Evolutionary conservation across 805 yeast species (phyloP), one percentile per base, ranked within the genome.

Genomic region (Metschnikowia proteae): DNA sequence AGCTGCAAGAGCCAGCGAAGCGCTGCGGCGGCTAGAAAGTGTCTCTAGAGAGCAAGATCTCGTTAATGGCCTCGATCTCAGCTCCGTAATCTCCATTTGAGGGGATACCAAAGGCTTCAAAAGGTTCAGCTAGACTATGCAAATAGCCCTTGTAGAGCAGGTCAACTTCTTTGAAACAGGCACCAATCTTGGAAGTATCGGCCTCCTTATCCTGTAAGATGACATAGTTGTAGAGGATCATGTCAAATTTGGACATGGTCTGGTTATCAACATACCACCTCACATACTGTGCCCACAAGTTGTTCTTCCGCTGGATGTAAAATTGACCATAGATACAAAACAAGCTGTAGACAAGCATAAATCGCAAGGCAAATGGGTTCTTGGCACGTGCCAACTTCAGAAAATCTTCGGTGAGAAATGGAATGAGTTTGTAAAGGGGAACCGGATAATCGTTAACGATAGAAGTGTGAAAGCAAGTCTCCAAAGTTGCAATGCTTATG

Each of bases 371-470:
- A 35, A 60, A 58, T 35, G 49, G 58, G 38, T 66, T 49, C 32
- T 60, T 54, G 3, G 26, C 13, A 34, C 64, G 53, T 4, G 64
- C 49, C 48, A 67, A 44, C 6, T 43, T 53, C 5, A 51, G 48
- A 38, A 61, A 62, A 5, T 52, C 51, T 4, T 49, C 48, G 3
- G 50, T 47, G 9, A 63, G 8, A 9, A 59, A 10, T 6, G 65
- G 47, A 6, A 65, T 38, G 60, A 68, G 66, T 45, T 62, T 52
- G 49, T 58, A 67, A 5, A 68, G 38, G 5, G 74, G 75, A 9
- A 67, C 51, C 2, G 72, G 71, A 43, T 59, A 61, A 45, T 62
- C 58, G 23, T 42, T 46, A 23, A 37, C 37, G 2, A 58, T 52
- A 17, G 60, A 49, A 13, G 48, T 43, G 32, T 42, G 35, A 31